Evolutionary conservation across 2,329 filamentous ascomycete genomes (phyloP).

Genomic region (Clonostachys rosea): DNA sequence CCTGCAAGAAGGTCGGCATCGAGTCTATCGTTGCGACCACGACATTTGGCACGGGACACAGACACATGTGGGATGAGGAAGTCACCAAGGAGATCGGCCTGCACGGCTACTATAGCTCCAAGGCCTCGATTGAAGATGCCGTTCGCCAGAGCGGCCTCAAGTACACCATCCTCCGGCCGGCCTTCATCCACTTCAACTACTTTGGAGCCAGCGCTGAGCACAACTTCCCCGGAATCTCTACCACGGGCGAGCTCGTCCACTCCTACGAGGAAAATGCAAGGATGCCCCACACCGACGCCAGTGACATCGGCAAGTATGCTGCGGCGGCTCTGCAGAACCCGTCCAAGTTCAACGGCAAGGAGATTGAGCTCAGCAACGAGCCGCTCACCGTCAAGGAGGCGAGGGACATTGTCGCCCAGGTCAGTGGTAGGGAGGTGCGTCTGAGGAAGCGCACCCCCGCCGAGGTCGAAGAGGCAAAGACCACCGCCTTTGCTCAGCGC

Average conservation of each 20-base stretch:
- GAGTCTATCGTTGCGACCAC: slow-evolving; percentile 18
- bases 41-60: slow-evolving; percentile 9
- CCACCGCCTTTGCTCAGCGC: neutral
- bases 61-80: slow-evolving; percentile 13
- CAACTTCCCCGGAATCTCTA: slow-evolving; percentile 21
- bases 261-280: slow-evolving; percentile 8
- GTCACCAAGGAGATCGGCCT: slow-evolving; percentile 6
- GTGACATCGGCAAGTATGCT: slow-evolving; percentile 23
- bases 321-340: slow-evolving; percentile 21
- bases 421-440: slow-evolving; percentile 20
- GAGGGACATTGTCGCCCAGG: slow-evolving; percentile 14
- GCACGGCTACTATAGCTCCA: slow-evolving; percentile 26
- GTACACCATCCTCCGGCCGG: slow-evolving; percentile 26
- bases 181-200: slow-evolving; percentile 18
- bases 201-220: slow-evolving; percentile 8
- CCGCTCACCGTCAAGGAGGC: slow-evolving; percentile 19
- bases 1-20: slow-evolving; percentile 21
- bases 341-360: slow-evolving; percentile 17
- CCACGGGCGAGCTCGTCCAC: slow-evolving; percentile 17
- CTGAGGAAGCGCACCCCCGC: slow-evolving; percentile 1
- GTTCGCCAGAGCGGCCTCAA: slow-evolving; percentile 18
- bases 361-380: slow-evolving; percentile 22
- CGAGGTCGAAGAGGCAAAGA: neutral
- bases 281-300: slow-evolving; percentile 17
- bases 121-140: slow-evolving; percentile 25